These are phyloP conservation scores for Podaxis sp. DNA, from an alignment of 768 basidiomycete genomes.

Conservation along the genomic window DNA sequence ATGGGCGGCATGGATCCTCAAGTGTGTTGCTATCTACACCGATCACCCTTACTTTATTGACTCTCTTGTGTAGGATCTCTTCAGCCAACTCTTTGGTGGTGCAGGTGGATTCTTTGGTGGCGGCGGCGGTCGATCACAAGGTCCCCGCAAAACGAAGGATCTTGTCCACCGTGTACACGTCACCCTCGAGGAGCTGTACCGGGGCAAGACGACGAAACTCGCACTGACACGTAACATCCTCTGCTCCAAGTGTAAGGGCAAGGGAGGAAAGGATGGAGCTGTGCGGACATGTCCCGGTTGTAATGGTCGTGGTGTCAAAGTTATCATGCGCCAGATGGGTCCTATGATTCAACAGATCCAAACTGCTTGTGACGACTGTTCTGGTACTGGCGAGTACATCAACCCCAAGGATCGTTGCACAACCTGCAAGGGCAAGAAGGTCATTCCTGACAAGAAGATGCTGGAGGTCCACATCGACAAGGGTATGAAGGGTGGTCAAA, in stretches of 20 bases:
- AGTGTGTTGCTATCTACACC: slow-evolving; percentile 37
- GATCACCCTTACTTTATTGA: slow-evolving; percentile 13
- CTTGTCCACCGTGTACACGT: slow-evolving; percentile 96
- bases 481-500: slow-evolving; percentile 95
- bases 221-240: slow-evolving; percentile 94
- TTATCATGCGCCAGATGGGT: slow-evolving; percentile 95
- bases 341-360: slow-evolving; percentile 99
- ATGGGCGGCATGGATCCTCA: slow-evolving; percentile 98
- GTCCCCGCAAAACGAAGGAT: slow-evolving; percentile 94
- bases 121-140: slow-evolving; percentile 62
- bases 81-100: slow-evolving; percentile 93
- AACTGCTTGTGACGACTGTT: slow-evolving; percentile 90
- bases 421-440: slow-evolving; percentile 94
- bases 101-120: slow-evolving; percentile 79
- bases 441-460: slow-evolving; percentile 90
- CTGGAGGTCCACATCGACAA: slow-evolving; percentile 98
- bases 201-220: slow-evolving; percentile 97
- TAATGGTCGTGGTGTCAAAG: slow-evolving; percentile 85
- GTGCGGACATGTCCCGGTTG: slow-evolving; percentile 78
- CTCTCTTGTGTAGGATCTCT: slow-evolving; percentile 66
- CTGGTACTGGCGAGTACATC: slow-evolving; percentile 93
- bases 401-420: slow-evolving; percentile 90
- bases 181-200: slow-evolving; percentile 97
- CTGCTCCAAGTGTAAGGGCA: slow-evolving; percentile 91
- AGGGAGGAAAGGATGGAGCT: slow-evolving; percentile 96